Evolutionary conservation across 2,329 filamentous ascomycete genomes (phyloP), one percentile per base, ranked within the genome.

Genomic region (Hypoxylon sp.): DNA sequence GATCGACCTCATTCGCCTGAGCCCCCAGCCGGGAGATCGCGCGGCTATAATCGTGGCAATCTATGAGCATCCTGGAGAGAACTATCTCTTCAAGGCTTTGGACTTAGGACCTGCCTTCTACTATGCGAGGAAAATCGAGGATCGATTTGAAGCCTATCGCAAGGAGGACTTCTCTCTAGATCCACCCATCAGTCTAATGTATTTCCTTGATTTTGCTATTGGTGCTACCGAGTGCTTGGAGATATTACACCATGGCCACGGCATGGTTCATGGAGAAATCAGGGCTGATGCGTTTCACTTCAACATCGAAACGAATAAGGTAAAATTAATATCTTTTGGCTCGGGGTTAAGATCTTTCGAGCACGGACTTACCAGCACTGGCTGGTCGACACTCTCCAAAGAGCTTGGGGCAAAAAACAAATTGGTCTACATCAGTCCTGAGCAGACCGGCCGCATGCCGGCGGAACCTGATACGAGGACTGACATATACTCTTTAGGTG

Each of bases 361-460:
- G 79, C 93, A 97, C 80, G 93, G 94, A 3, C 84, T 98, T 53
- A 90, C 88, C 6, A 95, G 93, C 74, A 91, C 92, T 19, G 94
- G 94, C 34, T 98, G 95, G 95, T 92, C 91, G 10, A 87, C 87
- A 0, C 81, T 98, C 9, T 95, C 93, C 11, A 91, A 91, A 65
- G 93, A 98, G 77, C 81, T 94, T 6, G 94, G 94, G 1, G 93
- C 94, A 43, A 94, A 93, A 80, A 91, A 94, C 76, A 97, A 97
- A 79, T 84, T 98, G 19, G 89, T 94, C 56, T 98, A 93, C 76
- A 97, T 98, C 76, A 95, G 94, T 50, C 94, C 95, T 0, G 95
- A 98, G 77, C 95, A 98, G 82, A 98, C 95, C 2, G 95, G 95
- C 13, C 90, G 95, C 19, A 91, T 98, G 87, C 93, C 94, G 2